A percentile compares a stretch with the other conserved stretches of the same genome.
Evolutionary conservation across 768 basidiomycete genomes (phyloP).

Genomic region (Leccinum subgranulosum): DNA sequence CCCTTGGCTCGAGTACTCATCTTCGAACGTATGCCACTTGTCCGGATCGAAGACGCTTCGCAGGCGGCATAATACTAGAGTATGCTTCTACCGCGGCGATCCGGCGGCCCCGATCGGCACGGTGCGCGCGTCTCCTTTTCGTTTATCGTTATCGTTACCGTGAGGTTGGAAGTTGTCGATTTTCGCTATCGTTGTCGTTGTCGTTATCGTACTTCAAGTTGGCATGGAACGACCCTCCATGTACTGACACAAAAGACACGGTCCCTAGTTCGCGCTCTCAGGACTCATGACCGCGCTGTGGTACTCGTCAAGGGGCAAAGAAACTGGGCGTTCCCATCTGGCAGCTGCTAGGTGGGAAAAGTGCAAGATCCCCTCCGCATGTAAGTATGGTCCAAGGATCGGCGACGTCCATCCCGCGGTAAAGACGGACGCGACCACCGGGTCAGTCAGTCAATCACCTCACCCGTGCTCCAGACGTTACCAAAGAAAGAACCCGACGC

Average conservation of each 20-base stretch:
- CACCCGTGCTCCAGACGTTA: neutral
- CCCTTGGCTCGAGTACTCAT: neutral
- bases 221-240: neutral
- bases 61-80: slow-evolving; percentile 61
- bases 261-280: slow-evolving; percentile 45
- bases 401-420: slow-evolving; percentile 52
- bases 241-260: neutral
- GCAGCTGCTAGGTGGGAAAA: slow-evolving; percentile 67
- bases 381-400: slow-evolving; percentile 56
- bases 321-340: slow-evolving; percentile 62
- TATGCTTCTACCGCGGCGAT: slow-evolving; percentile 72
- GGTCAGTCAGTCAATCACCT: slow-evolving; percentile 26
- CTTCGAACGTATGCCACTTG: neutral
- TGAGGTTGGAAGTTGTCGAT: too few species aligned
- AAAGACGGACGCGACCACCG: slow-evolving; percentile 64
- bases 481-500: slow-evolving; percentile 13
- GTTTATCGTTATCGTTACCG: neutral
- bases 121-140: slow-evolving; percentile 30
- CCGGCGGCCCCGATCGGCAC: slow-evolving; percentile 57
- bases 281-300: slow-evolving; percentile 69
- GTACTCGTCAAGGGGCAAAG: slow-evolving; percentile 73
- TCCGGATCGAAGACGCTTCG: slow-evolving; percentile 68
- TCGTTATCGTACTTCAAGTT: neutral
- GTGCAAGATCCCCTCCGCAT: slow-evolving; percentile 58
- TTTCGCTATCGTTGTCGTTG: neutral